Evolutionary conservation across 1,284 basidiomycete species (phyloP), one percentile per base, ranked within the genome.

Genomic region (Microbotryum silenes-acaulis): DNA sequence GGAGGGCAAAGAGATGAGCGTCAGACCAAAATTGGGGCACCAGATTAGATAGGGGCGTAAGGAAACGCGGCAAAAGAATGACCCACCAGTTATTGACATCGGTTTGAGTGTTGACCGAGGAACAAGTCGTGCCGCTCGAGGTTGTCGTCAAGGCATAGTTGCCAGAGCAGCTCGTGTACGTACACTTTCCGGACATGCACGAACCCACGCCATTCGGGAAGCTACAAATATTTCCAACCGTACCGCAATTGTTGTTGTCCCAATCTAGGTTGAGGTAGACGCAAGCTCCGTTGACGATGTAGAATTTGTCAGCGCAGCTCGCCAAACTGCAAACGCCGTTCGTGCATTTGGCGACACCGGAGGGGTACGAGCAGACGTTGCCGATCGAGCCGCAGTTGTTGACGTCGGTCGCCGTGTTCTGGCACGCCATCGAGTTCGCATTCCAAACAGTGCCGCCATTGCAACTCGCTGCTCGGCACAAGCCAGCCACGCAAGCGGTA

Each of bases 181-280:
- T 29, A 31, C 58, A 59, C 21, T 21, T 6, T 14, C 58, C 29
- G 50, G 59, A 37, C 47, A 51, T n/a, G 62, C 52, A 49, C 37
- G 10, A 16, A 21, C 48, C 25, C 45, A 33, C 2, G 23, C 55
- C 37, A 52, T 50, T n/a, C 27, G 60, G 29, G 51, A 54, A 51
- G 16, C 51, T 51, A 58, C 66, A 67, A 12, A 50, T 46, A 25
- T 60, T 62, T 7, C 66, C 66, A 52, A 63, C 23, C 3, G 48
- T 6, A 25, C 64, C 64, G 51, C 63, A 62, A 54, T 54, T 50
- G 42, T 52, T 52, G 51, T 29, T 42, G 37, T 42, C 37, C 51
- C 23, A 33, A 52, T 52, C 27, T 1, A 33, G 27, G 51, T 31
- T n/a, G 51, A n/a, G n/a, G n/a, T 52, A 52, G 21, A 29, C 48